Evolutionary conservation across 495 filamentous ascomycete species (phyloP).

Genomic region (Cudoniella acicularis): DNA sequence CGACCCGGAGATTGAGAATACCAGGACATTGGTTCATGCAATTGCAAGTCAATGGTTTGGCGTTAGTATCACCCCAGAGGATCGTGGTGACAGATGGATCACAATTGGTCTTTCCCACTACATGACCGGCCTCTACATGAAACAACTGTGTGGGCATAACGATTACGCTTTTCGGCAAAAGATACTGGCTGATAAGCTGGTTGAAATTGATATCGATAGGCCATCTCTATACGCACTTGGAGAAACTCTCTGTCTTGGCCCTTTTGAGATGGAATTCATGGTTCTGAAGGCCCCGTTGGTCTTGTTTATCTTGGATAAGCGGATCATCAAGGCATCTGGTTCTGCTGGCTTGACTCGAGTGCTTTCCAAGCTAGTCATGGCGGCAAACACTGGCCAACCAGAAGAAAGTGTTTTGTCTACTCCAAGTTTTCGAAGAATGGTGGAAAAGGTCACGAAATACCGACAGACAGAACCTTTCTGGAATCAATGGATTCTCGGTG

Average conservation of each 20-base stretch:
- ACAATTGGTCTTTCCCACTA: conserved; percentile 87
- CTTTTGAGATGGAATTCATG: conserved; percentile 82
- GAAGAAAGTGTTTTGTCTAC: conserved; percentile 70
- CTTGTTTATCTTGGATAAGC: conserved; percentile 87
- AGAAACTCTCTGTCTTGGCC: conserved; percentile 70
- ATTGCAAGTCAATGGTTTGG: conserved; percentile 94
- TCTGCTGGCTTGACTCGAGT: conserved; percentile 80
- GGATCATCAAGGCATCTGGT: conserved; percentile 81
- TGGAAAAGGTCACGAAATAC: conserved; percentile 82
- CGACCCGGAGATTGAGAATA: conserved; percentile 75
- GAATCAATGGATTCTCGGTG: conserved; percentile 84
- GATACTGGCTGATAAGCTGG: conserved; percentile 71
- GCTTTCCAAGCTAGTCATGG: conserved; percentile 74
- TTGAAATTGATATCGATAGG: conserved; percentile 74
- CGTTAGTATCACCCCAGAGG: conserved; percentile 78
- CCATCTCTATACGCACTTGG: conserved; percentile 82
- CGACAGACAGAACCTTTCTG: conserved; percentile 79
- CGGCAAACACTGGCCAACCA: conserved; percentile 69
- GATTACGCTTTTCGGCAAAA: conserved; percentile 92
- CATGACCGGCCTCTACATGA: conserved; percentile 90
- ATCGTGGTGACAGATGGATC: conserved; percentile 83
- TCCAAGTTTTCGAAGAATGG: conserved; percentile 68
- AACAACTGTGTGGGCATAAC: conserved; percentile 85
- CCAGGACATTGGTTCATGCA: conserved; percentile 72
- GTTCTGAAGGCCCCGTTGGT: conserved; percentile 87